Base-by-base conservation (phyloP, 2,329 filamentous ascomycete genomes). In the Aspergillus spinulosporus region DNA sequence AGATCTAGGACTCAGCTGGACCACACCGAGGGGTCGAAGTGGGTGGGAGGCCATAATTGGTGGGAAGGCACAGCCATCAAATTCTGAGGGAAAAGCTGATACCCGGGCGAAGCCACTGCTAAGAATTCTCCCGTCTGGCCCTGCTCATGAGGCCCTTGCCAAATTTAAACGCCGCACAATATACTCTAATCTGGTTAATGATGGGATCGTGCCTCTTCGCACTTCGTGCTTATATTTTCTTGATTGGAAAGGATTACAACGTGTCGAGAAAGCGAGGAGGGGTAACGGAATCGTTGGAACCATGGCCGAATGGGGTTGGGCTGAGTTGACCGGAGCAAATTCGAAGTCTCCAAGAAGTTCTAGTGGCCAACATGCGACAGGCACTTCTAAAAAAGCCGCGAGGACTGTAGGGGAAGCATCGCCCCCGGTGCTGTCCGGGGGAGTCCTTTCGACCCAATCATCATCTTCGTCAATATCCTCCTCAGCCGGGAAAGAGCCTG, bases 111-210 rank as follows among this genome's bases (percentile, higher is more conserved):
- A 97, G 71, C 93, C 93, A 2, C 77, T 97, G 39, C 76, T 97
- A 15, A 84, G 93, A 15, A 95, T 97, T 60, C 76, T 97, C 26
- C 93, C 94, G 0, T 96, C 90, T 5, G 93, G 93, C 0, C 92
- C 93, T n/a, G 94, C 93, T 5, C 92, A 97, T 72, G 84, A 85
- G 54, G 93, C 92, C 1, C 76, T 97, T 40, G 87, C 88, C 69
- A 91, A 90, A 74, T 97, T 97, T 72, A 82, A 90, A 15, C 96
- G 95, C 70, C 83, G 93, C n/a, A 97, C 94, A 0, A 81, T 97
- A 1, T 97, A 97, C 72, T 96, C 92, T 1, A 97, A 97, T 67
- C 92, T 97, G 9, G 93, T 97, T 64, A 97, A 97, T 68, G 93
- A 97, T 74, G 93, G 92, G 2, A 97, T 99, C 64, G 94, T 99